These are phyloP conservation scores for Scutellaria galericulata DNA, from an alignment of 257 asterid species.

Conservation along the genomic window DNA sequence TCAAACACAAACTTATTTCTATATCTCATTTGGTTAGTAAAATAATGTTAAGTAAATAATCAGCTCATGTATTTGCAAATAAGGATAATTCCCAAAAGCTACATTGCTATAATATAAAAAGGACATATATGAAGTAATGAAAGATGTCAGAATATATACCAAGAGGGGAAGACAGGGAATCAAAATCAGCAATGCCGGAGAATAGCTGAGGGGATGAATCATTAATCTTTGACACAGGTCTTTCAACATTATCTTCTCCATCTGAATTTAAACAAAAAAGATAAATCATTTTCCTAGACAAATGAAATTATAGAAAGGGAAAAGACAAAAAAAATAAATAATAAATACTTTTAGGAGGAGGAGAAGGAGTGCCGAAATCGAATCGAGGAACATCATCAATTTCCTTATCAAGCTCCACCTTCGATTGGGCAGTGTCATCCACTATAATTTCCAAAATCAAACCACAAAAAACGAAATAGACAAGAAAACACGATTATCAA, in stretches of 20 bases:
- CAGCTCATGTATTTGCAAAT: slow-evolving; percentile 10
- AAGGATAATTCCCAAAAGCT: background rate
- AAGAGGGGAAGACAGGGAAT: slow-evolving; percentile 48
- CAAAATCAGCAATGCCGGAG: slow-evolving; percentile 49
- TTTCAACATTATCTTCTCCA: slow-evolving; percentile 36
- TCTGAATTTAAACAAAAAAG: slow-evolving; percentile 19
- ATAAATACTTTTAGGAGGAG: slow-evolving; percentile 45
- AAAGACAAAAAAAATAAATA: background rate
- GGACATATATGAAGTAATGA: background rate
- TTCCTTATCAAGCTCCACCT: slow-evolving; percentile 35
- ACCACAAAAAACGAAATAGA: background rate
- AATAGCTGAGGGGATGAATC: slow-evolving; percentile 48
- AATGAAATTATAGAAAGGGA: background rate
- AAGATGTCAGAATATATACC: slow-evolving; percentile 41
- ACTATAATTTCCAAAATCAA: slow-evolving; percentile 38
- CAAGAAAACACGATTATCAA: background rate
- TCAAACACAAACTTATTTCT: slow-evolving; percentile 22
- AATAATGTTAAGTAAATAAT: background rate
- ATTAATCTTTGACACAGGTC: slow-evolving; percentile 29
- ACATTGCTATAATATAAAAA: background rate
- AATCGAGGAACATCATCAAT: slow-evolving; percentile 50
- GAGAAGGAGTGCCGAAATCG: slow-evolving; percentile 48
- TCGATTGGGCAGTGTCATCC: slow-evolving; percentile 33
- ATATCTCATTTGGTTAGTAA: slow-evolving; percentile 16
- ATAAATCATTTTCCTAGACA: slow-evolving; percentile 16